Conservation (phyloP, 2,329 filamentous ascomycete species). For the Aspergillus unguis region DNA sequence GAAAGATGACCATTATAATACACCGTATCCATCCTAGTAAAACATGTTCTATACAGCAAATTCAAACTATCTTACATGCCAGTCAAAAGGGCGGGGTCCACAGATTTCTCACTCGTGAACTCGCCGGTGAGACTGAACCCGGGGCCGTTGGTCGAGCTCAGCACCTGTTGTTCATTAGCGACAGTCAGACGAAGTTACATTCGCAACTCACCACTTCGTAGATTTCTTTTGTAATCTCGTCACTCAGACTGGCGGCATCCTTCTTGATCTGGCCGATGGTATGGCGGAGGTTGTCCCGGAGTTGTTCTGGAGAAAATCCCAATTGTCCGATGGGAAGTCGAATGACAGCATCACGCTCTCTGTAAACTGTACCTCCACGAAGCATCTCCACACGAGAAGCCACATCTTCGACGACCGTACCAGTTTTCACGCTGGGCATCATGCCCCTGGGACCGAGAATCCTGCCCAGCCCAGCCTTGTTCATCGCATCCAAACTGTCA, state of each 20-base stretch:
- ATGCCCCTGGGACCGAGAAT: constrained; percentile 83
- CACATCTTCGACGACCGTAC: constrained; percentile 83
- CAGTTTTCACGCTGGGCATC: constrained; percentile 86
- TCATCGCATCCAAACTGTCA: constrained; percentile 71
- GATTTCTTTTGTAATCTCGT: constrained; percentile 67
- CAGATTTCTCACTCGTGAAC: constrained; percentile 62
- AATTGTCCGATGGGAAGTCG: constrained; percentile 89
- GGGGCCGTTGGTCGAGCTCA: constrained; percentile 83
- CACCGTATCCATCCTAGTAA: constrained; percentile 41
- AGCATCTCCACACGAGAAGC: constrained; percentile 72
- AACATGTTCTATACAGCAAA: constrained; percentile 42
- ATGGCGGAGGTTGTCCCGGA: constrained; percentile 77
- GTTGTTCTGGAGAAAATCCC: constrained; percentile 79
- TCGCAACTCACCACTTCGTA: constrained; percentile 59
- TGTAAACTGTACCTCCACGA: constrained; percentile 79
- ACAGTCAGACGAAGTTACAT: background rate
- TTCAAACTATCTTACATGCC: constrained; percentile 42
- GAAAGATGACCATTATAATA: constrained; percentile 40
- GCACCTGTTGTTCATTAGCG: constrained; percentile 51
- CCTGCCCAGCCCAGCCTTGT: constrained; percentile 74
- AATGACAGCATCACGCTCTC: constrained; percentile 79
- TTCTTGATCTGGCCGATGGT: constrained; percentile 74
- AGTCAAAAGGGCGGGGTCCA: constrained; percentile 48
- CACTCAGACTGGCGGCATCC: constrained; percentile 65
- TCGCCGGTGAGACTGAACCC: constrained; percentile 83